Base-by-base conservation (phyloP, 2,329 filamentous ascomycete genomes). In the Alternaria ethzedia region DNA sequence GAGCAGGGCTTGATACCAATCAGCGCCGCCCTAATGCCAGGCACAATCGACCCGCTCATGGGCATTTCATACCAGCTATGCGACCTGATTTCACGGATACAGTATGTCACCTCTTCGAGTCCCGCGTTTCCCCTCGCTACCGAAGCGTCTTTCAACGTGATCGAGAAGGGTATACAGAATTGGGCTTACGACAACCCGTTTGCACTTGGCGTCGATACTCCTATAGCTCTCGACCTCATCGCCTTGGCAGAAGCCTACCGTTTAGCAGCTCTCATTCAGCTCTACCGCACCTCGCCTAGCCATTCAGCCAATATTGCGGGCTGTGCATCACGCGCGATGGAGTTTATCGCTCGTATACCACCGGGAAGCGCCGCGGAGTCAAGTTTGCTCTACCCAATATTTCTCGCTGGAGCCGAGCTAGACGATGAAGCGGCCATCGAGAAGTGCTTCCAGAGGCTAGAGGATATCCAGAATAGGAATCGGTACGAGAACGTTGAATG, bases 11-110 rank as follows among this genome's bases (percentile, higher is more conserved):
- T 74, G 13, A 51, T 70, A 6, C 68, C 68, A 2, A 62, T 72
- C 36, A 68, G 61, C n/a, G 63, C 61, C 1, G 62, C 71, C 6
- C 63, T 64, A 3, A 67, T 70, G 56, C 68, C 72, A 5, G 63
- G 73, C 44, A 77, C 73, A 4, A 75, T 79, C 26, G 77, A 79
- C 54, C 77, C 77, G 3, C 63, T 79, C 5, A 79, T 79, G 77
- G 77, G 77, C 12, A 77, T 79, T 8, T 71, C 72, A 5, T 78
- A 78, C 52, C 70, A 78, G 51, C 64, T 79, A 9, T 79, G 75
- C 63, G 70, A 74, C 8, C 67, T 78, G 6, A 78, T 78, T 49
- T 73, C 70, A 23, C 71, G 74, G 13, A 79, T 79, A 8, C 76
- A 76, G 62, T 78, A 77, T 45, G 70, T 79, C 3, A 75, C 70